Evolutionary conservation across 176 grass and related monocot species (phyloP).

Genomic region (Musa acuminata): DNA sequence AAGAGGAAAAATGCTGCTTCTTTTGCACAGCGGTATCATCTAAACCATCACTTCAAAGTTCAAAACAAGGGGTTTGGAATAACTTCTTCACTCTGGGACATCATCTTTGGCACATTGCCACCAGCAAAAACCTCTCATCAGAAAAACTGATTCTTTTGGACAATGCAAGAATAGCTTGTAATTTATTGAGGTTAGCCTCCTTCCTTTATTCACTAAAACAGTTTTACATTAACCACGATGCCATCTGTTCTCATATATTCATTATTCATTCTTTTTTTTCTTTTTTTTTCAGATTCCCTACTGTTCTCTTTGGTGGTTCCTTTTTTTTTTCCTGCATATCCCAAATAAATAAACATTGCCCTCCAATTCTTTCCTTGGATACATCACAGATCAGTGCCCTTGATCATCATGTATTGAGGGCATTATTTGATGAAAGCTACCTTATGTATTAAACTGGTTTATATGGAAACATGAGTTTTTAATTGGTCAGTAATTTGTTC

Average conservation of each 20-base stretch:
- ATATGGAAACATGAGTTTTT: not conserved
- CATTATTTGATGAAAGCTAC: not conserved
- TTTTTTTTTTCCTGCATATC: not conserved
- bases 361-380: not conserved
- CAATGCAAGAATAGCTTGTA: too few relatives aligned
- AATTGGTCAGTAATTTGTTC: not conserved
- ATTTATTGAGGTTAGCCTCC: not conserved
- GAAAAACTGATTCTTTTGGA: conserved; percentile 30
- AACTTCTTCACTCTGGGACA: conserved; percentile 76
- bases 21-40: conserved; percentile 63
- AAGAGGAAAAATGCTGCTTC: not conserved
- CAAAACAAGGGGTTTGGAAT: conserved; percentile 87
- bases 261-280: not conserved
- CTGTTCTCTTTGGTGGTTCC: not conserved
- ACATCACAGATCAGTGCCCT: not conserved
- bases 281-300: not conserved
- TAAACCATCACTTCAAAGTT: conserved; percentile 86
- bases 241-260: not conserved
- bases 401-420: not conserved
- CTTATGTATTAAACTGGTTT: not conserved
- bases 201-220: not conserved
- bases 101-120: conserved; percentile 63
- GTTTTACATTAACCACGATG: too few relatives aligned
- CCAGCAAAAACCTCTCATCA: conserved; percentile 26
- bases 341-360: not conserved